These are phyloP conservation scores for Quercus cerris DNA, from an alignment of 306 rosid species.

Conservation along the genomic window DNA sequence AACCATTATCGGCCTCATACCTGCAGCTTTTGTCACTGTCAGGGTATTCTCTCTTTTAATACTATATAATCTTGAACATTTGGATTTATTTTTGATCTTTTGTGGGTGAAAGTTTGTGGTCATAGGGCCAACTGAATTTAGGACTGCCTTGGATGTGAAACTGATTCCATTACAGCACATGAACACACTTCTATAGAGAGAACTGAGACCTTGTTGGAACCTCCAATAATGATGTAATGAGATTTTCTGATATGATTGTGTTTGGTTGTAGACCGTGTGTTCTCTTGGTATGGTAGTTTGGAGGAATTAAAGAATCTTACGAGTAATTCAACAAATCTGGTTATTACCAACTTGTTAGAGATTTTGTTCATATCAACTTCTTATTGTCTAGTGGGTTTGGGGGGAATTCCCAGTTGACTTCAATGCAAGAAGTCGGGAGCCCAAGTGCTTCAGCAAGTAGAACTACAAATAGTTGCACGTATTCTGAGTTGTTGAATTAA, in stretches of 20 bases:
- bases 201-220: not conserved
- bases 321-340: not conserved
- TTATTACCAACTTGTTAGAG: not conserved
- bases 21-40: conserved; percentile 94
- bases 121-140: not conserved
- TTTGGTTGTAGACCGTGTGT: not conserved
- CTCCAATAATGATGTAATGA: not conserved
- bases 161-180: not conserved
- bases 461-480: not conserved
- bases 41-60: conserved; percentile 45
- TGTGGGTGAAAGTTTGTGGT: not conserved
- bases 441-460: not conserved
- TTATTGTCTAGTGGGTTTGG: not conserved
- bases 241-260: not conserved
- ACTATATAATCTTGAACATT: not conserved
- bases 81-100: not conserved
- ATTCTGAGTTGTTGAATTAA: not conserved
- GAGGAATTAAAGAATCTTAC: not conserved
- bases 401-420: not conserved
- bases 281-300: not conserved
- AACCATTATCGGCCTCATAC: conserved; percentile 82
- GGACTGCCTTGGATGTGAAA: not conserved
- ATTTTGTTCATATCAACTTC: not conserved
- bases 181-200: not conserved
- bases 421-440: not conserved